Evolutionary conservation across 2,329 filamentous ascomycete genomes (phyloP).

Genomic region (Aspergillus sp.): DNA sequence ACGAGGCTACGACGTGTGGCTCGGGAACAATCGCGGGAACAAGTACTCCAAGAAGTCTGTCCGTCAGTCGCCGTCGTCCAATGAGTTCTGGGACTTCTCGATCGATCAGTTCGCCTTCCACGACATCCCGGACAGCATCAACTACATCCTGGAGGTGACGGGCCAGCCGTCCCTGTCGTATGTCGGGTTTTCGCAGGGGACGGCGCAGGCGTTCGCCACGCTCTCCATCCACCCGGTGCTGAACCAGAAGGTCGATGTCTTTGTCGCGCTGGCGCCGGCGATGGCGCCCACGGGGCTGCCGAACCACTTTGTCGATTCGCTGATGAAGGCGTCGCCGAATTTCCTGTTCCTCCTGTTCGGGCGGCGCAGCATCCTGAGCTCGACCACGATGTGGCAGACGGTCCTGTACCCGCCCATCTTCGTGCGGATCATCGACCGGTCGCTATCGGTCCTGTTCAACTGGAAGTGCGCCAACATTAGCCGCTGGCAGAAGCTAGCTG

Average conservation of each 20-base stretch:
- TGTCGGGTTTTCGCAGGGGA: slow-evolving; percentile 95
- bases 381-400: slow-evolving; percentile 95
- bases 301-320: slow-evolving; percentile 85
- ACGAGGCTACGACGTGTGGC: slow-evolving; percentile 92
- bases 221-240: slow-evolving; percentile 88
- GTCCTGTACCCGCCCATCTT: slow-evolving; percentile 94
- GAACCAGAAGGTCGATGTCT: slow-evolving; percentile 91
- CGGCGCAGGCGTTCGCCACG: slow-evolving; percentile 92
- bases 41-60: slow-evolving; percentile 98
- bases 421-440: slow-evolving; percentile 79
- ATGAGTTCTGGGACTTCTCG: slow-evolving; percentile 93
- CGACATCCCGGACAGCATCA: slow-evolving; percentile 92
- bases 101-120: slow-evolving; percentile 98
- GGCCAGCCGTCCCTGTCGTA: slow-evolving; percentile 84
- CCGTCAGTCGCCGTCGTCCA: slow-evolving; percentile 68
- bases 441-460: slow-evolving; percentile 79
- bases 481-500: slow-evolving; percentile 84
- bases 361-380: slow-evolving; percentile 83
- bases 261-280: slow-evolving; percentile 91
- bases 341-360: slow-evolving; percentile 92
- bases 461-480: slow-evolving; percentile 87
- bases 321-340: slow-evolving; percentile 90
- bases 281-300: slow-evolving; percentile 93
- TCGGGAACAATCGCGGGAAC: slow-evolving; percentile 97
- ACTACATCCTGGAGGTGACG: slow-evolving; percentile 84